These are phyloP conservation scores for Picea sitchensis DNA, from an alignment of 75 land plant species.

Conservation along the genomic window DNA sequence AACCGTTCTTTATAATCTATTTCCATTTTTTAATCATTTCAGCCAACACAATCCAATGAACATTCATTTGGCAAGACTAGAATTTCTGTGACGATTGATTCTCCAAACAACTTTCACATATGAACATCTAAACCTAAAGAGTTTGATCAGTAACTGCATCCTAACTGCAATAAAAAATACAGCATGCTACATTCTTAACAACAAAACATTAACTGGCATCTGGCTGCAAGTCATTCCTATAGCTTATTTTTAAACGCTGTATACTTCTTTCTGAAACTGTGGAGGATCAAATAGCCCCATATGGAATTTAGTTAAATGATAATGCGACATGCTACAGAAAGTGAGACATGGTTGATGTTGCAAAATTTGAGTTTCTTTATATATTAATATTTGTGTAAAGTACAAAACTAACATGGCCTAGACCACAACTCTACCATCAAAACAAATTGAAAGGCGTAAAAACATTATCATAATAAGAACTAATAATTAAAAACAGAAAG, in stretches of 20 bases:
- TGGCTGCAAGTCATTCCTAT: neutral
- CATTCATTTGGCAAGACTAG: neutral
- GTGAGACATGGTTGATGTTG: too few relatives aligned
- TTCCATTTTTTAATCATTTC: neutral
- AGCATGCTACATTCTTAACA: neutral
- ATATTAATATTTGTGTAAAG: neutral
- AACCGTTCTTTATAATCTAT: neutral
- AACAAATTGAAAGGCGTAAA: neutral
- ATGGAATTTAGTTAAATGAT: neutral
- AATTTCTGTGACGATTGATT: neutral
- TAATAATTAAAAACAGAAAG: neutral
- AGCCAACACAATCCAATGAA: neutral
- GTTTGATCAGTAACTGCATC: neutral
- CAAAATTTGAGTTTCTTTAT: neutral
- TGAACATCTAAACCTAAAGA: neutral
- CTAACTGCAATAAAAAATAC: neutral
- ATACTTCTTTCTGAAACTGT: neutral
- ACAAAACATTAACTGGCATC: neutral
- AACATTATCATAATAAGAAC: neutral
- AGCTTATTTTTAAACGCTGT: neutral
- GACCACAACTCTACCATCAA: neutral
- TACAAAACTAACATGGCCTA: neutral
- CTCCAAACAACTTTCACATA: neutral
- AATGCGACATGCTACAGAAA: neutral
- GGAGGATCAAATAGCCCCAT: neutral